Evolutionary conservation across 1,284 basidiomycete genomes (phyloP), one percentile per base, ranked within the genome.

Genomic region (Mycosarcoma mackinlayi): DNA sequence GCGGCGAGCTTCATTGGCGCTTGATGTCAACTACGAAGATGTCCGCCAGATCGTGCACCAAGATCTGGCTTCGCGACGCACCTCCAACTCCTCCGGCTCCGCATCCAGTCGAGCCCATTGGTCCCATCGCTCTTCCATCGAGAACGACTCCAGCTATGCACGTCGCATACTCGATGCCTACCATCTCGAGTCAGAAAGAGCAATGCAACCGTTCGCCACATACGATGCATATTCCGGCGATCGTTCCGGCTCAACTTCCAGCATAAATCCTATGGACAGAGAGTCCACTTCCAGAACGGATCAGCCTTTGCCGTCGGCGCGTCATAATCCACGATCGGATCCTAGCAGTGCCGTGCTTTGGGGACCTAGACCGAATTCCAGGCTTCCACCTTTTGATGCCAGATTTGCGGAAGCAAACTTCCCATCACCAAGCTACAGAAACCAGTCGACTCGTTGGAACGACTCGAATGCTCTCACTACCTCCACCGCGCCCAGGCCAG

Each of bases 91-190:
- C 30, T 54, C 50, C 19, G 23, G 42, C 24, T 45, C 58, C 40
- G 38, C 41, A n/a, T 53, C 52, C 14, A 38, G 27, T 18, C 50
- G 37, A 14, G 34, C 16, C 27, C 41, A 51, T 14, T 27, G 35
- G 23, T 19, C 51, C 21, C 24, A 50, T 25, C 24, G 35, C 13
- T 13, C 38, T 10, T 30, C 18, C 19, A 16, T 24, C 27, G 40
- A 45, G 2, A 25, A 25, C 51, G 50, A 53, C n/a, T 46, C 51
- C 3, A 31, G 5, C 34, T 68, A 51, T 19, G 49, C 47, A 9
- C 51, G 52, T 10, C 51, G 53, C 23, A 49, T 69, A 14, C 47
- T 69, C 4, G 60, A 64, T 18, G 56, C 61, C 30, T 64, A 58
- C 25, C 41, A 35, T 6, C 31, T 53, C 13, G 66, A 64, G 28